Conservation (phyloP, 2,329 filamentous ascomycete species). For the Phialophora tarda region DNA sequence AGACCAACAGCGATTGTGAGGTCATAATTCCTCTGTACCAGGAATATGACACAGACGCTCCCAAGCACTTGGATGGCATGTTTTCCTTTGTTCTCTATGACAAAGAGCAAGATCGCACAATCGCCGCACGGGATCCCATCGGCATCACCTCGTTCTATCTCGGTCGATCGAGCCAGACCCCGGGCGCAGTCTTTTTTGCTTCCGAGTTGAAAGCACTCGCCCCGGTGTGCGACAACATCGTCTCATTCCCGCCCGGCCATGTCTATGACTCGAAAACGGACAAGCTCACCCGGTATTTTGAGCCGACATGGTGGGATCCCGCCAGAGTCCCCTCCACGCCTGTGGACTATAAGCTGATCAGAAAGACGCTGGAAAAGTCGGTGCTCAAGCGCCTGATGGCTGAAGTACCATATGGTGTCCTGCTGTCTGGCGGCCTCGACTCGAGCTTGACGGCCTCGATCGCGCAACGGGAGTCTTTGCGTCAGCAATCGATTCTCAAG, state of each 20-base stretch:
- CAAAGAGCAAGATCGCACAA: slow-evolving; percentile 87
- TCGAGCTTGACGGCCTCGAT: slow-evolving; percentile 95
- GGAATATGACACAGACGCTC: slow-evolving; percentile 88
- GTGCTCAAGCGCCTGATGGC: slow-evolving; percentile 98
- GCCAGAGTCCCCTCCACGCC: slow-evolving; percentile 77
- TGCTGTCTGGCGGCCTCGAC: slow-evolving; percentile 93
- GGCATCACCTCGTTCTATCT: slow-evolving; percentile 98
- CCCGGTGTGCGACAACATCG: slow-evolving; percentile 92
- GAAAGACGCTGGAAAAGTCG: slow-evolving; percentile 82
- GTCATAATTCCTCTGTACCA: slow-evolving; percentile 98
- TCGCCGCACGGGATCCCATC: slow-evolving; percentile 95
- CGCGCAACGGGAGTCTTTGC: slow-evolving; percentile 87
- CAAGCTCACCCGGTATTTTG: slow-evolving; percentile 82
- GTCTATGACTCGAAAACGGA: slow-evolving; percentile 94
- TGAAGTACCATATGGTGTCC: slow-evolving; percentile 94
- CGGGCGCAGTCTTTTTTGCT: slow-evolving; percentile 89
- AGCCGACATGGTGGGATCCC: slow-evolving; percentile 91
- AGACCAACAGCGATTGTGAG: slow-evolving; percentile 98
- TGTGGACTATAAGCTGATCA: slow-evolving; percentile 80
- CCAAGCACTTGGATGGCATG: slow-evolving; percentile 96
- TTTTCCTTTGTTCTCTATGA: slow-evolving; percentile 99
- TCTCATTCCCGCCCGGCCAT: slow-evolving; percentile 92
- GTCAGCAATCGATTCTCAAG: slow-evolving; percentile 63
- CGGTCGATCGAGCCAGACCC: slow-evolving; percentile 83
- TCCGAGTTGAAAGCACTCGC: slow-evolving; percentile 95